Conservation (phyloP, 2,329 filamentous ascomycete species). For the Talaromyces sp. region DNA sequence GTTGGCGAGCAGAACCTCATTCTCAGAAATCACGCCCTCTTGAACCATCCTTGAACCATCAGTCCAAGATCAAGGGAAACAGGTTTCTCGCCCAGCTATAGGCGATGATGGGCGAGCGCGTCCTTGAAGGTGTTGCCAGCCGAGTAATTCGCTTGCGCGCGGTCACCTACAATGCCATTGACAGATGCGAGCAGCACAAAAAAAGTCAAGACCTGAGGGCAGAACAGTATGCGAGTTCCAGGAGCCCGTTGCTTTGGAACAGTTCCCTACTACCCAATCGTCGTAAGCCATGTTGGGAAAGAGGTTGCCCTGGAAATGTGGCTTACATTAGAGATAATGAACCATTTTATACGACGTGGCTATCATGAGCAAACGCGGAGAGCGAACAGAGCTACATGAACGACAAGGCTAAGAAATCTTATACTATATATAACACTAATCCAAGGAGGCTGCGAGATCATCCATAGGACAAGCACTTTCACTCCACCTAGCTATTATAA, state of each 20-base stretch:
- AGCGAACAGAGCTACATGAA: no score
- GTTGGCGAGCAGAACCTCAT: neutral
- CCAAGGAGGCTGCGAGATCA: no score
- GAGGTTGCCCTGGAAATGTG: conserved; percentile 19
- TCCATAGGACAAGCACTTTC: no score
- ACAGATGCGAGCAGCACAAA: conserved; percentile 33
- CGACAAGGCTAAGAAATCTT: no score
- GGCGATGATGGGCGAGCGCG: conserved; percentile 6
- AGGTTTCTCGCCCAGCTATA: neutral
- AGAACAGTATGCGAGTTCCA: conserved; percentile 20
- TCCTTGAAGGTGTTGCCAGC: conserved; percentile 18
- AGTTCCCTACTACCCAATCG: conserved; percentile 19
- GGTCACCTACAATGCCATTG: conserved; percentile 18
- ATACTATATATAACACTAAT: no score
- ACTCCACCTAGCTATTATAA: neutral
- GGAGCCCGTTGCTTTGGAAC: conserved; percentile 37
- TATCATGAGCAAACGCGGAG: no score
- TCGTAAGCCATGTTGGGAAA: conserved; percentile 24
- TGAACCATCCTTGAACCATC: neutral
- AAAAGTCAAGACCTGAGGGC: conserved; percentile 29
- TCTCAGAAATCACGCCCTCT: neutral
- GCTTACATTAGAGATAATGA: conserved; percentile 17
- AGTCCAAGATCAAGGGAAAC: conserved; percentile 1
- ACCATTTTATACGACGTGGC: no score
- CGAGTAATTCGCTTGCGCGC: conserved; percentile 35